Base-by-base conservation (phyloP, 345 rosid genomes). In the Cardiospermum halicacabum region DNA sequence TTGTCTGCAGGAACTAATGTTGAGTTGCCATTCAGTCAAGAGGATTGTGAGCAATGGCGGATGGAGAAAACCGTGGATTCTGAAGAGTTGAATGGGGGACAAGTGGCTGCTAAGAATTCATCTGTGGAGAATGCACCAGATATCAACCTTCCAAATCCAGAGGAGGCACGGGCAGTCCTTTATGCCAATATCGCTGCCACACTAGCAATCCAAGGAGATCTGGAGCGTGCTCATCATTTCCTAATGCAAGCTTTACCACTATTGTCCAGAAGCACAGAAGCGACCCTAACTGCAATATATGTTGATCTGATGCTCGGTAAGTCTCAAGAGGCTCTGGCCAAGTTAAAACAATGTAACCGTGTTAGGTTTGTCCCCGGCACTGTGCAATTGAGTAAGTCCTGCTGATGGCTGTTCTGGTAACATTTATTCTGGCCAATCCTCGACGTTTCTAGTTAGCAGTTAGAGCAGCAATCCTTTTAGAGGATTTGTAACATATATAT, bases 121-220 rank as follows among this genome's bases (percentile, higher is more conserved):
- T 53, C 73, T 15, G 53, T 51, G 0, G 84, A 81, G 58, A 78
- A 73, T 47, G 27, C 63, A 0, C 82, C 63, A 42, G 75, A 78
- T 48, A 53, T 77, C 18, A 58, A 58, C 67, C 80, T 80, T 72
- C 89, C 84, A 11, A 89, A 81, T 68, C 99, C 99, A 5, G 92
- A 81, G 69, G 97, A 86, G 81, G 97, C 99, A 45, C 85, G 86
- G 2, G 99, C 96, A 59, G 70, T 74, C 39, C 92, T 95, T 37
- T 95, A 82, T 27, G 84, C 87, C 43, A 81, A 95, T 84, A 83
- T 95, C 42, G 96, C 96, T 1, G 75, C 81, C 0, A 69, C 78
- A 70, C 78, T 49, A 45, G 98, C 98, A 18, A 58, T 81, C 47
- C 89, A 91, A 72, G 97, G 97, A 30, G 93, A 87, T 51, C 69